Base-by-base conservation (phyloP, 1,284 basidiomycete genomes). In the Porogramme epimiltina region DNA sequence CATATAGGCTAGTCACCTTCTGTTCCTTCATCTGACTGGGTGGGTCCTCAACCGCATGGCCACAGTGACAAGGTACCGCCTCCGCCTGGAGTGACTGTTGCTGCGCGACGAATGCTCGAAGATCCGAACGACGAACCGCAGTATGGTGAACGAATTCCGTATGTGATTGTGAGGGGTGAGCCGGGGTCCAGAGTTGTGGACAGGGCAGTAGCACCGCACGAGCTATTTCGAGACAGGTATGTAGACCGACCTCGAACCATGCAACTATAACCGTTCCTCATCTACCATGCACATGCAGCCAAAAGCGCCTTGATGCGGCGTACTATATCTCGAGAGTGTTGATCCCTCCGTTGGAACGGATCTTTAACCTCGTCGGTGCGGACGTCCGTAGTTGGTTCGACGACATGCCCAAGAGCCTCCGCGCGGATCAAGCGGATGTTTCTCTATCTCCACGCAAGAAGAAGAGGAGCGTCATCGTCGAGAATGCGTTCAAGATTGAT, bases 91-190 rank as follows among this genome's bases (percentile, higher is more conserved):
- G 95, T 87, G 1, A 83, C 87, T 0, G 89, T 98, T 4, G 93
- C 95, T 3, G 88, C 90, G 16, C 80, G 88, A 37, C 80, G 83
- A 47, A 82, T 91, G 70, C 65, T 89, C 19, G 69, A 83, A 41
- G 96, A 98, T 68, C 85, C 86, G 1, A 82, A 87, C 24, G 82
- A 88, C 54, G 94, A 97, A 66, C 81, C 91, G 1, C 93, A 95
- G 62, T 95, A 97, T 62, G 93, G 91, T 15, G 95, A 99, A 65
- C 85, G 96, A 23, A 84, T 98, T 2, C 93, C 95, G 0, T 98
- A 98, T 67, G 82, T 98, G 38, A 91, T 99, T 49, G 75, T 79
- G 13, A 69, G 85, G 42, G 88, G 91, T 2, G 78, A 81, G 34
- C 81, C 84, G 0, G 80, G 85, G 1, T 71, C 81, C 1, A 81